Conservation (phyloP, 2,329 filamentous ascomycete species). For the Whalleya microplaca region DNA sequence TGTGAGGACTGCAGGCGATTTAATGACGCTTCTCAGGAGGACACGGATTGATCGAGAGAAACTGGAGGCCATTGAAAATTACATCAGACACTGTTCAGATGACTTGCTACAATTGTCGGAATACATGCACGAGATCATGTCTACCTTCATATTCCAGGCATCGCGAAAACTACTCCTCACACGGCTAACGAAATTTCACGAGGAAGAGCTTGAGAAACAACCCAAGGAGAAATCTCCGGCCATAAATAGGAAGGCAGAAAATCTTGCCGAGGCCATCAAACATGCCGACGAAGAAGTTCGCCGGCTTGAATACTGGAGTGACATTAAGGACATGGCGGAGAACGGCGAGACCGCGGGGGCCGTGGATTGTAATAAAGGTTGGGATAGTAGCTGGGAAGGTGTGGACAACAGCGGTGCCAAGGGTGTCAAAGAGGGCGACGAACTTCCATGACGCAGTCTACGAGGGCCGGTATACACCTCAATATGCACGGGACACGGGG, state of each 20-base stretch:
- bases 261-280: slow-evolving; percentile 73
- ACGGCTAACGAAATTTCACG: slow-evolving; percentile 67
- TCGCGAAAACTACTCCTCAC: slow-evolving; percentile 78
- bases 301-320: slow-evolving; percentile 85
- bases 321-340: slow-evolving; percentile 71
- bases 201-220: slow-evolving; percentile 44
- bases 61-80: slow-evolving; percentile 79
- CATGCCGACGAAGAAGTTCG: slow-evolving; percentile 82
- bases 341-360: slow-evolving; percentile 51
- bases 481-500: slow-evolving; percentile 11
- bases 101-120: slow-evolving; percentile 77
- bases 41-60: slow-evolving; percentile 90
- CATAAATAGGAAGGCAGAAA: slow-evolving; percentile 56
- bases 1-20: slow-evolving; percentile 65
- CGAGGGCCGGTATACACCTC: slow-evolving; percentile 2
- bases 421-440: slow-evolving; percentile 21
- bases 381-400: slow-evolving; percentile 53
- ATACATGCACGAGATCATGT: slow-evolving; percentile 84
- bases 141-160: slow-evolving; percentile 84
- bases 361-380: slow-evolving; percentile 47
- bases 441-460: slow-evolving; percentile 20
- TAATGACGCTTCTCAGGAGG: slow-evolving; percentile 70
- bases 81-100: slow-evolving; percentile 74
- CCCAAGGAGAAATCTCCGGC: slow-evolving; percentile 36
- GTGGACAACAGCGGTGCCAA: slow-evolving; percentile 54